Evolutionary conservation across 192 early-diverging fungal species (phyloP).

Genomic region (Rhizophagus sp.): DNA sequence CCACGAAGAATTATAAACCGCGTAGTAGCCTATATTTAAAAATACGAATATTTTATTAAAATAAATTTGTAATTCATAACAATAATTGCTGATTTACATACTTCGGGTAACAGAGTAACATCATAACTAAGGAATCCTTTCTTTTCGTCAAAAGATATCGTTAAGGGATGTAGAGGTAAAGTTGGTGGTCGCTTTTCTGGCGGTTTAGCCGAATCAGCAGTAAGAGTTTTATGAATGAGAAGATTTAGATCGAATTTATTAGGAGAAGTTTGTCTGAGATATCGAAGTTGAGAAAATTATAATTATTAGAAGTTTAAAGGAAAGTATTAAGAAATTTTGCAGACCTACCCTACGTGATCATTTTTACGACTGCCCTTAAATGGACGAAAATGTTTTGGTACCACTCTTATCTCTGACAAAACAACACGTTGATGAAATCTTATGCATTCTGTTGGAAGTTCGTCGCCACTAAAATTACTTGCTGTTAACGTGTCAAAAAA

Average conservation of each 20-base stretch:
- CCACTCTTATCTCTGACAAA: slow-evolving; percentile 27
- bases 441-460: slow-evolving; percentile 22
- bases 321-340: neutral
- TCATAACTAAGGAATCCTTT: slow-evolving; percentile 31
- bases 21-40: slow-evolving; percentile 25
- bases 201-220: slow-evolving; percentile 20
- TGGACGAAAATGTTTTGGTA: slow-evolving; percentile 25
- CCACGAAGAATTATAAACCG: slow-evolving; percentile 34
- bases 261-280: slow-evolving; percentile 32
- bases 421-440: slow-evolving; percentile 29
- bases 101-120: slow-evolving; percentile 26
- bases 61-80: neutral
- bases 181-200: slow-evolving; percentile 25
- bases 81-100: neutral
- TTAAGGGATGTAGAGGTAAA: slow-evolving; percentile 29
- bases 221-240: slow-evolving; percentile 32
- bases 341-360: slow-evolving; percentile 23
- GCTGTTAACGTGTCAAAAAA: slow-evolving; percentile 29
- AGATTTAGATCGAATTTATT: slow-evolving; percentile 33
- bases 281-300: neutral
- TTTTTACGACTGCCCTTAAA: slow-evolving; percentile 22
- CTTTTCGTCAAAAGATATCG: slow-evolving; percentile 32
- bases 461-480: neutral
- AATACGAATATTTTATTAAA: neutral
- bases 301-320: neutral